These are phyloP conservation scores for Candida boleticola DNA, from an alignment of 805 yeast genomes.

Conservation along the genomic window DNA sequence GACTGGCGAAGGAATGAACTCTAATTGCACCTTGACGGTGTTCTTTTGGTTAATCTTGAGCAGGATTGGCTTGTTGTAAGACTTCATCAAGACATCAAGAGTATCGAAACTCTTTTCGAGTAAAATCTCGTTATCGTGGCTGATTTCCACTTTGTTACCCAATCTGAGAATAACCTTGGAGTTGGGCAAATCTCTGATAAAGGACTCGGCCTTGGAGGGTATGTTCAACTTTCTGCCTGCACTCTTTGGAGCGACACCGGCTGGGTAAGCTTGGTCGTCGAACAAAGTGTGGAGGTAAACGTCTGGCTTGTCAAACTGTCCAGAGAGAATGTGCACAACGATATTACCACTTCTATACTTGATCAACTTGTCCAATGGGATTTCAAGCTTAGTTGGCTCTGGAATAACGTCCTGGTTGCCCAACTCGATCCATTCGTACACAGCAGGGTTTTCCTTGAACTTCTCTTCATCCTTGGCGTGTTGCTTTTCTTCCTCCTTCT, in stretches of 20 bases:
- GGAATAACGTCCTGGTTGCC: slow-evolving; percentile 32
- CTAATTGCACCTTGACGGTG: slow-evolving; percentile 47
- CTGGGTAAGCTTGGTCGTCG: slow-evolving; percentile 65
- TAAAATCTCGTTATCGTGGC: slow-evolving; percentile 46
- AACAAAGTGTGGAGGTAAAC: slow-evolving; percentile 56
- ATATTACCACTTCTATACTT: slow-evolving; percentile 62
- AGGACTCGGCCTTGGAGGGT: slow-evolving; percentile 54
- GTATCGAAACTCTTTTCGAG: slow-evolving; percentile 52
- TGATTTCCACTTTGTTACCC: slow-evolving; percentile 50
- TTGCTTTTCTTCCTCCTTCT: slow-evolving; percentile 38
- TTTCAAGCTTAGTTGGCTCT: slow-evolving; percentile 39
- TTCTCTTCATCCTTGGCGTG: slow-evolving; percentile 50
- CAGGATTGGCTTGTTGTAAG: slow-evolving; percentile 45
- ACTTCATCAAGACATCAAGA: slow-evolving; percentile 49
- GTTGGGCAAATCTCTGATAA: slow-evolving; percentile 68
- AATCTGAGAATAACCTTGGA: slow-evolving; percentile 57
- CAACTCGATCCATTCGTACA: slow-evolving; percentile 63
- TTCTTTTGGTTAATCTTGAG: slow-evolving; percentile 42
- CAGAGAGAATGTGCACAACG: slow-evolving; percentile 51
- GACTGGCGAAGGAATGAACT: slow-evolving; percentile 58
- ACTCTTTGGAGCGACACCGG: slow-evolving; percentile 50
- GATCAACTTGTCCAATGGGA: slow-evolving; percentile 52
- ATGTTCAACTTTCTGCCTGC: slow-evolving; percentile 43
- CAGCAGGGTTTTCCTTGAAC: slow-evolving; percentile 55
- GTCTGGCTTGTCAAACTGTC: slow-evolving; percentile 47